Percentiles rank a stretch among this genome's conserved stretches.
phyloP scores from a whole-genome alignment of 1,139 yeast species.

The Schwanniomyces etchellsii region DNA sequence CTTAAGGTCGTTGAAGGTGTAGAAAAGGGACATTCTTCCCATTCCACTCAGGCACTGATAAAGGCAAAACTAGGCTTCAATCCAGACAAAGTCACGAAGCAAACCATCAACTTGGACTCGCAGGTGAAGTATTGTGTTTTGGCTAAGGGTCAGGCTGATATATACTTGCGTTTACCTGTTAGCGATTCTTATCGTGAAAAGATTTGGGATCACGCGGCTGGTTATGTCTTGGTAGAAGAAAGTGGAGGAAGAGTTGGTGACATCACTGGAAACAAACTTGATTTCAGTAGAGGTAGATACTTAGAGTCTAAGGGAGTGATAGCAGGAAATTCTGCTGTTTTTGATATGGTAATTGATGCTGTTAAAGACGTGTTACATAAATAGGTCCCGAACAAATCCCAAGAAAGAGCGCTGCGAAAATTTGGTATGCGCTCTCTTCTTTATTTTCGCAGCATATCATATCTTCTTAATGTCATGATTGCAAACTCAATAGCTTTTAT shows the following conservation, averaged over 20 bases:
- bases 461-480: neutral
- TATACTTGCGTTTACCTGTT: slow-evolving; percentile 83
- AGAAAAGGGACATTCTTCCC: slow-evolving; percentile 95
- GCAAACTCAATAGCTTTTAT: slow-evolving; percentile 2
- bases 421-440: too few species aligned
- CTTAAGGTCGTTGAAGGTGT: slow-evolving; percentile 89
- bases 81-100: slow-evolving; percentile 36
- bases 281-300: slow-evolving; percentile 85
- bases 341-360: slow-evolving; percentile 55
- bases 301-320: slow-evolving; percentile 84
- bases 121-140: slow-evolving; percentile 94
- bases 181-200: slow-evolving; percentile 77
- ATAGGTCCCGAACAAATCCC: too few species aligned
- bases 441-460: neutral
- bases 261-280: slow-evolving; percentile 63
- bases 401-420: too few species aligned
- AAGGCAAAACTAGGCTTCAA: slow-evolving; percentile 52
- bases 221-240: slow-evolving; percentile 77
- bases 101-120: slow-evolving; percentile 75
- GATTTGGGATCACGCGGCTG: slow-evolving; percentile 99
- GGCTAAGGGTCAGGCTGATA: slow-evolving; percentile 88
- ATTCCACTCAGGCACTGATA: slow-evolving; percentile 75
- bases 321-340: slow-evolving; percentile 70
- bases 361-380: slow-evolving; percentile 39
- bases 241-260: slow-evolving; percentile 93